phyloP scores from a whole-genome alignment of 495 filamentous ascomycete species.

The Tuber magnatum region DNA sequence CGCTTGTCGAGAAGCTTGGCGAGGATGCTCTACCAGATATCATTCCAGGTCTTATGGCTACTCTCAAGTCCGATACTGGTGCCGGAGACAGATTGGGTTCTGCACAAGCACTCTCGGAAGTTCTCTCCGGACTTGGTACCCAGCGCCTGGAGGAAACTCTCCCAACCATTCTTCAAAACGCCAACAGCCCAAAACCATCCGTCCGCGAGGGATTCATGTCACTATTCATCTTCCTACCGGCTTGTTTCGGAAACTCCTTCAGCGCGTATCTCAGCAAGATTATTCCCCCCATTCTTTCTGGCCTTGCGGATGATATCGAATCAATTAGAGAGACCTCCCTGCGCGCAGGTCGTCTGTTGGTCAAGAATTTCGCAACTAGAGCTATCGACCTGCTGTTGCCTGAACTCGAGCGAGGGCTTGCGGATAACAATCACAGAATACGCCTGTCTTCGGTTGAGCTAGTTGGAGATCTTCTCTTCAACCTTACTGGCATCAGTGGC shows the following conservation, averaged over 20 bases:
- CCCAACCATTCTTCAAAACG: slow-evolving; percentile 93
- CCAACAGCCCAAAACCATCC: slow-evolving; percentile 77
- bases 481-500: slow-evolving; percentile 87
- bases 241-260: slow-evolving; percentile 98
- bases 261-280: slow-evolving; percentile 90
- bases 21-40: slow-evolving; percentile 95
- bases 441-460: slow-evolving; percentile 95
- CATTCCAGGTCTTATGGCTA: slow-evolving; percentile 93
- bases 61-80: slow-evolving; percentile 92
- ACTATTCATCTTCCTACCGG: slow-evolving; percentile 95
- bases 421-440: slow-evolving; percentile 92
- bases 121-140: slow-evolving; percentile 89
- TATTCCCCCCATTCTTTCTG: slow-evolving; percentile 89
- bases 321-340: slow-evolving; percentile 90
- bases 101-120: slow-evolving; percentile 92
- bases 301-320: slow-evolving; percentile 91
- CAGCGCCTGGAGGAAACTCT: slow-evolving; percentile 88
- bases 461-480: slow-evolving; percentile 94
- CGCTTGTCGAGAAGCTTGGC: slow-evolving; percentile 91
- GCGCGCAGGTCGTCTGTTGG: slow-evolving; percentile 81
- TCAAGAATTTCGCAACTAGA: slow-evolving; percentile 94
- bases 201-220: slow-evolving; percentile 99
- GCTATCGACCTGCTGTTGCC: slow-evolving; percentile 90
- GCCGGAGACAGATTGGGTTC: slow-evolving; percentile 93
- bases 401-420: slow-evolving; percentile 89